phyloP scores from a whole-genome alignment of 1,284 basidiomycete species.

The Rhodofomes roseus region DNA sequence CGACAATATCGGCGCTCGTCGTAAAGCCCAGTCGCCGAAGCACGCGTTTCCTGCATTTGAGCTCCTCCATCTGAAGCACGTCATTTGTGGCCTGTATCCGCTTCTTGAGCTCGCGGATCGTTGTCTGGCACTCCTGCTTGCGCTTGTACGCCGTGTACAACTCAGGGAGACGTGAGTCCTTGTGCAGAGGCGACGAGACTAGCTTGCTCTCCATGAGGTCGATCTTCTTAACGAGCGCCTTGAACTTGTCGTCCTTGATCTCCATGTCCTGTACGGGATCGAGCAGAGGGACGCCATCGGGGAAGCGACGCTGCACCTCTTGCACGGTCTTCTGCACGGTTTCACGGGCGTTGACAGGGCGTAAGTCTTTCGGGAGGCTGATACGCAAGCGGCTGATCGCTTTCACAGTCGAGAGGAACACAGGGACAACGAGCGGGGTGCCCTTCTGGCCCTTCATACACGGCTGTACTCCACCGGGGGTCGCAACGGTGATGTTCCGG shows the following conservation, averaged over 20 bases:
- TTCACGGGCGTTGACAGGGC: slow-evolving; percentile 72
- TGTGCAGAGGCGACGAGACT: slow-evolving; percentile 72
- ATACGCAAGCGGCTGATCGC: slow-evolving; percentile 86
- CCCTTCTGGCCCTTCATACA: slow-evolving; percentile 72
- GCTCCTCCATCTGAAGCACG: slow-evolving; percentile 93
- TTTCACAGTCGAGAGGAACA: slow-evolving; percentile 85
- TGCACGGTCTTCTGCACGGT: slow-evolving; percentile 87
- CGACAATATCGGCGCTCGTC: slow-evolving; percentile 86
- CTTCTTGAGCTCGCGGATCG: slow-evolving; percentile 77
- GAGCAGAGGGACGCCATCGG: slow-evolving; percentile 81
- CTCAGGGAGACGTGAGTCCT: slow-evolving; percentile 69
- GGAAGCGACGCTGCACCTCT: slow-evolving; percentile 89
- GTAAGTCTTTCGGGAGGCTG: slow-evolving; percentile 87
- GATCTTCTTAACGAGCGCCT: slow-evolving; percentile 89
- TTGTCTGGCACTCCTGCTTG: slow-evolving; percentile 72
- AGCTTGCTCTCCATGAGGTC: slow-evolving; percentile 82
- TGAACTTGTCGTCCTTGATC: slow-evolving; percentile 93
- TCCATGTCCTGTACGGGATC: slow-evolving; percentile 97
- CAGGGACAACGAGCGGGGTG: slow-evolving; percentile 84
- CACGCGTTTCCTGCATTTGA: slow-evolving; percentile 94
- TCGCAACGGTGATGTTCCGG: slow-evolving; percentile 46
- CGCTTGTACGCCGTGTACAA: slow-evolving; percentile 78
- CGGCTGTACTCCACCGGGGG: slow-evolving; percentile 72
- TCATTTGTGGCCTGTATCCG: slow-evolving; percentile 89
- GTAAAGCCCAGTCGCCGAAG: slow-evolving; percentile 92